Evolutionary conservation across 2,329 filamentous ascomycete species (phyloP), one percentile per base, ranked within the genome.

Genomic region (Xylaria sp.): DNA sequence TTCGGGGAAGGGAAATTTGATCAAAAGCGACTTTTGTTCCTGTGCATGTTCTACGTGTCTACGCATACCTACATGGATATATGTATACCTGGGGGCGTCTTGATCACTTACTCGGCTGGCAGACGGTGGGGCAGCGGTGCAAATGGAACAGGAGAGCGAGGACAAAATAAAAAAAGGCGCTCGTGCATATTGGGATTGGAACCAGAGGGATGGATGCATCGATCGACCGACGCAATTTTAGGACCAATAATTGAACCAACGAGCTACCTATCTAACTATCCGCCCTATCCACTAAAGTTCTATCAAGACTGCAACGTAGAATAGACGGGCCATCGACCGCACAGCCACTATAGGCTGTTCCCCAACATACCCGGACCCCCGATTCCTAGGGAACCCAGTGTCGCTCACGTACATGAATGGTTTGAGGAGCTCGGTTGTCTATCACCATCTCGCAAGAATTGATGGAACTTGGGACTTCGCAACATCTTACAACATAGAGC

Each of bases 101-200:
- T 56, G 17, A 14, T 19, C 23, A 9, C 28, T 31, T 31, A 9
- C 28, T 17, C 47, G 15, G 31, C 21, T 47, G 33, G 35, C 40
- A 43, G 58, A 52, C 15, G 25, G 25, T 11, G 54, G 42, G 40
- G 23, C 12, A 6, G 19, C 28, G 28, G 28, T 31, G 28, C 9
- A 31, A n/a, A n/a, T n/a, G n/a, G 28, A 4, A 31, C 28, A 14
- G 8, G 15, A 17, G 33, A 14, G 31, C 17, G 14, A 49, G 28
- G 31, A 17, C 11, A 19, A 14, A 14, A 45, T 17, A 11, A 47
- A 19, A 11, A 25, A 52, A 21, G 40, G 33, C 31, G 19, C 40
- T 45, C 14, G 47, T 58, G 42, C 51, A 21, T 57, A 5, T 57
- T 50, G 53, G 17, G 62, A 33, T 52, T 35, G 42, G 47, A 19